Evolutionary conservation across 225 moss, liverwort and hornwort genomes (phyloP).

Genomic region (Sphagnum tenellum): DNA sequence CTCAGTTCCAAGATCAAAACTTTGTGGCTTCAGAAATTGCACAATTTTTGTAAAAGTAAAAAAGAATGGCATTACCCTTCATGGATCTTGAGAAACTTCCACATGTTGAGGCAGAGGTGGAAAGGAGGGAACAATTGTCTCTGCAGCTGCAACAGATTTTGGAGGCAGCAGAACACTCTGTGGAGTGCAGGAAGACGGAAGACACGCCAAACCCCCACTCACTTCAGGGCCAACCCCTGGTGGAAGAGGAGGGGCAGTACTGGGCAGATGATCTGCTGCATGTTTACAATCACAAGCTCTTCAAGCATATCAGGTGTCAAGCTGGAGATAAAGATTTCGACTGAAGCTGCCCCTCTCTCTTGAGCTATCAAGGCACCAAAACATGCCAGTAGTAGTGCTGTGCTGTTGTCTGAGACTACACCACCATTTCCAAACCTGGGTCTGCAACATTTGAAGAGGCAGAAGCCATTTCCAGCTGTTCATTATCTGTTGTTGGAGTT

Average conservation of each 20-base stretch:
- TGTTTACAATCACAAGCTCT: constrained; percentile 85
- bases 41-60: no score
- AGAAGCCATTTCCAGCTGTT: constrained; percentile 24
- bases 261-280: constrained; percentile 62
- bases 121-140: constrained; percentile 25
- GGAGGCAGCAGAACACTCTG: constrained; percentile 7
- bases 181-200: constrained; percentile 23
- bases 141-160: constrained; percentile 13
- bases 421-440: constrained; percentile 22
- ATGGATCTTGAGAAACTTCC: constrained; percentile 63
- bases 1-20: no score
- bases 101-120: constrained; percentile 28
- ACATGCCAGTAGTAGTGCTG: constrained; percentile 67
- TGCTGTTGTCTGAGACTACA: constrained; percentile 42
- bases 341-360: constrained; percentile 81
- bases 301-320: constrained; percentile 91
- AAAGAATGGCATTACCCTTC: constrained; percentile 45
- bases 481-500: constrained; percentile 21
- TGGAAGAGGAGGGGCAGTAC: constrained; percentile 42
- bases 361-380: constrained; percentile 84
- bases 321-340: constrained; percentile 81
- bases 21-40: no score
- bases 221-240: constrained; percentile 20
- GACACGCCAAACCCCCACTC: constrained; percentile 27
- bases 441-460: constrained; percentile 23